Evolutionary conservation across 371 early-diverging fungal genomes (phyloP), one percentile per base, ranked within the genome.

Genomic region (Mortierella sp.): DNA sequence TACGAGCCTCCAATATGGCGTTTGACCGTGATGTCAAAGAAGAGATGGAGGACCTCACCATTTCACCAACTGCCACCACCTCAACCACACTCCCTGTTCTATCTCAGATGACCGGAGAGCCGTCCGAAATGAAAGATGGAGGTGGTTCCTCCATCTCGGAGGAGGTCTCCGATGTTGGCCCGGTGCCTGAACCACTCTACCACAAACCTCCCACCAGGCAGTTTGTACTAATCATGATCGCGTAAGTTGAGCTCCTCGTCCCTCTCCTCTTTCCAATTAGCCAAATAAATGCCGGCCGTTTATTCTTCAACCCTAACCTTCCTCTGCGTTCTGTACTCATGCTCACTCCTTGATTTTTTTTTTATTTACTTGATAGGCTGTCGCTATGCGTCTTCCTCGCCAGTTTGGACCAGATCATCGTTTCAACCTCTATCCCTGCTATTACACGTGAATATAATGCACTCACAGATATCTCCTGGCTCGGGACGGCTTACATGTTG

Each of bases 381-480:
- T 51, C 62, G 2, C 48, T 85, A 11, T 79, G 75, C 26, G 62
- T 87, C 21, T 89, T 90, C 73, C 81, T 89, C 44, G 88, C 86
- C 12, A 85, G 84, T 28, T 77, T 91, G 28, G 92, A 91, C 71
- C 82, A 84, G 62, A 93, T 92, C 23, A 90, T 94, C 64, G 88
- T 96, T 4, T 89, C 93, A 14, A 91, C 90, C n/a, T 88, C 92
- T 43, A 84, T 93, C 26, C 88, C 92, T 53, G 85, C 84, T 23
- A 94, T 96, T 60, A 88, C 90, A 44, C 85, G 84, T 26, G 93
- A 92, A 25, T 93, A 94, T 65, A 81, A 90, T 4, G 84, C 86
- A 19, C 76, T 92, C 1, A 81, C 83, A 21, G 57, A 85, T n/a
- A 83, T 86, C 23, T 84, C 92, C 0, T 93, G 92, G 93, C 85